Evolutionary conservation across 345 rosid genomes (phyloP).

Genomic region (Bruguiera parviflora): DNA sequence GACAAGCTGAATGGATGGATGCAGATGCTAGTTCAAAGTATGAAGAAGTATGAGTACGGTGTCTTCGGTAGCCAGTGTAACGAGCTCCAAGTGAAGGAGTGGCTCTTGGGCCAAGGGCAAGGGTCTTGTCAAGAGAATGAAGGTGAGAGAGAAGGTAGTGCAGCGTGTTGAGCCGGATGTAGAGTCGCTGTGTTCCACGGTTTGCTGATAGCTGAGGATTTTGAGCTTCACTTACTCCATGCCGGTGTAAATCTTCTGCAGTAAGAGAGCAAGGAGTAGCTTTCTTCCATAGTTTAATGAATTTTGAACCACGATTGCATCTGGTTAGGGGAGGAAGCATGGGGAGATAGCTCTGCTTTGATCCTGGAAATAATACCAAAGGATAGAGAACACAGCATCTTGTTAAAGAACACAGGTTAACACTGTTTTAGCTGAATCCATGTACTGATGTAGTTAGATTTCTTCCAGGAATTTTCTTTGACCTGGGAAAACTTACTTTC

Average conservation of each 20-base stretch:
- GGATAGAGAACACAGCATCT: too few species aligned
- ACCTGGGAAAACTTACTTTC: too few species aligned
- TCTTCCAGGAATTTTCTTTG: too few species aligned
- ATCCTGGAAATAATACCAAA: conserved; percentile 36
- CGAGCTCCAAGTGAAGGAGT: conserved; percentile 20
- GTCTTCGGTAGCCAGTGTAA: conserved; percentile 21
- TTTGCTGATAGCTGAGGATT: conserved; percentile 83
- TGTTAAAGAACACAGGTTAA: too few species aligned
- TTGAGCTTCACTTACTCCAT: conserved; percentile 36
- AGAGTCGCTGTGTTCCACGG: conserved; percentile 89
- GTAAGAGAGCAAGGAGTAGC: conserved; percentile 59
- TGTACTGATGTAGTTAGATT: too few species aligned
- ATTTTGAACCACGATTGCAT: conserved; percentile 69
- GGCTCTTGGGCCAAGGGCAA: conserved; percentile 57
- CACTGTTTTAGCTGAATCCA: too few species aligned
- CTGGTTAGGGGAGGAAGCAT: conserved; percentile 80
- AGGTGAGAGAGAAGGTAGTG: conserved; percentile 70
- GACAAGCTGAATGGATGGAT: conserved; percentile 67
- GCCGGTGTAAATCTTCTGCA: conserved; percentile 28
- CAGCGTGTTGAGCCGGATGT: conserved; percentile 78
- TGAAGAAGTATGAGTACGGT: conserved; percentile 29
- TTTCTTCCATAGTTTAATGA: conserved; percentile 63
- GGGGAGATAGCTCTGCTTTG: conserved; percentile 79
- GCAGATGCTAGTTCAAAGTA: conserved; percentile 53
- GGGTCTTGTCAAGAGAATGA: conserved; percentile 76